phyloP scores from a whole-genome alignment of 2,329 filamentous ascomycete species.

The Zasmidium cellare region DNA sequence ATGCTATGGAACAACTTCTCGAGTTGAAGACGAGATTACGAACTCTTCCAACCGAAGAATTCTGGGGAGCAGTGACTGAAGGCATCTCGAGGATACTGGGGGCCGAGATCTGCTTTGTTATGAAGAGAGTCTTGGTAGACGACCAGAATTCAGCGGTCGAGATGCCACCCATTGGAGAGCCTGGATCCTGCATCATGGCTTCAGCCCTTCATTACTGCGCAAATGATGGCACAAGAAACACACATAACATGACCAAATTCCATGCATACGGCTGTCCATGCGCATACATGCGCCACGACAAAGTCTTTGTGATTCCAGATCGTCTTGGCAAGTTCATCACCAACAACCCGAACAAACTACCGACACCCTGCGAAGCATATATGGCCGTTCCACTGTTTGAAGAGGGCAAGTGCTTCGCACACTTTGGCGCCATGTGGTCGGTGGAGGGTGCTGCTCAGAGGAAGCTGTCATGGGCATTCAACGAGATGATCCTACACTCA shows the following conservation, averaged over 20 bases:
- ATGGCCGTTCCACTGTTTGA: slow-evolving; percentile 66
- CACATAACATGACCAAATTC: slow-evolving; percentile 63
- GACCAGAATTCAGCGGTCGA: slow-evolving; percentile 60
- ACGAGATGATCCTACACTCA: slow-evolving; percentile 68
- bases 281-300: slow-evolving; percentile 70
- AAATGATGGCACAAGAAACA: slow-evolving; percentile 55
- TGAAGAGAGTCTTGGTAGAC: slow-evolving; percentile 62
- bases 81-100: slow-evolving; percentile 63
- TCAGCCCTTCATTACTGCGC: slow-evolving; percentile 65
- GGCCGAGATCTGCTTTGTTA: slow-evolving; percentile 68
- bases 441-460: slow-evolving; percentile 58
- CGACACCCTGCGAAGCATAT: slow-evolving; percentile 65
- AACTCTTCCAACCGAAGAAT: slow-evolving; percentile 56
- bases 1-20: slow-evolving; percentile 61
- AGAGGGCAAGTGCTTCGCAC: slow-evolving; percentile 65
- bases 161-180: slow-evolving; percentile 61
- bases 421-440: slow-evolving; percentile 74
- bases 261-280: slow-evolving; percentile 66
- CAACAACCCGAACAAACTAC: slow-evolving; percentile 61
- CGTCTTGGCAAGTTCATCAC: slow-evolving; percentile 59
- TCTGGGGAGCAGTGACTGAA: slow-evolving; percentile 66
- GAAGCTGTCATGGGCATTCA: slow-evolving; percentile 63
- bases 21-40: slow-evolving; percentile 59
- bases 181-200: slow-evolving; percentile 63
- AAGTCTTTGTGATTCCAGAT: slow-evolving; percentile 68